These are phyloP conservation scores for Fraxinus velutina DNA, from an alignment of 305 asterid species.

Conservation along the genomic window DNA sequence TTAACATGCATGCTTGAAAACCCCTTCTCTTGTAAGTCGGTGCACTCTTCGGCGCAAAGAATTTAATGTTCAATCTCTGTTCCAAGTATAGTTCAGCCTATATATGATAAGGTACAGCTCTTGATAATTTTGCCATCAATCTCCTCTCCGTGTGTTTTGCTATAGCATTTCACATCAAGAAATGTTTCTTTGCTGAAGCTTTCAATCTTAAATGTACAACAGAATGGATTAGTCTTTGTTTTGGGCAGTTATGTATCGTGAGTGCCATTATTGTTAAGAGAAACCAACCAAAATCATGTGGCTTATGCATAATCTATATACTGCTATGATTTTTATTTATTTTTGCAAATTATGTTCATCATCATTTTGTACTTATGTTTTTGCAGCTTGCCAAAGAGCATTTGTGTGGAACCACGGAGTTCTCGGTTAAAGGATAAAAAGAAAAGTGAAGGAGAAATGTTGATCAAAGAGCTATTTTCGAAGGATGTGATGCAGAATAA, in stretches of 20 bases:
- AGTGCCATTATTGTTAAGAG: not conserved
- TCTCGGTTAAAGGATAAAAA: conserved; percentile 80
- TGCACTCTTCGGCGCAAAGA: not conserved
- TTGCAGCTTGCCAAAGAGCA: conserved; percentile 61
- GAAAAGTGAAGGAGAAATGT: conserved; percentile 81
- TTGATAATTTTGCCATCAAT: not conserved
- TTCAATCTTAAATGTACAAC: not conserved
- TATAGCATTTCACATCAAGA: not conserved
- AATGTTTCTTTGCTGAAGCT: not conserved
- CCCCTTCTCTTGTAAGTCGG: not conserved
- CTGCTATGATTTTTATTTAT: not conserved
- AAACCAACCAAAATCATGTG: not conserved
- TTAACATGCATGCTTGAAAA: not conserved
- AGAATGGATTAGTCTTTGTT: not conserved
- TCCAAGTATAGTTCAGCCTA: not conserved
- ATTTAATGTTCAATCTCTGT: not conserved
- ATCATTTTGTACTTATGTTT: conserved; percentile 27
- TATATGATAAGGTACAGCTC: not conserved
- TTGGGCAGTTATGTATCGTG: not conserved
- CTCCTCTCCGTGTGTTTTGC: not conserved
- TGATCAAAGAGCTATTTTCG: conserved; percentile 75
- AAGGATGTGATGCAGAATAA: conserved; percentile 78
- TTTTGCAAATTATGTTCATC: conserved; percentile 20
- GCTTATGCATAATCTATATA: not conserved
- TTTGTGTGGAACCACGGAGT: conserved; percentile 74